phyloP scores from a whole-genome alignment of 2,329 filamentous ascomycete genomes.

The Coleophoma crateriformis region DNA sequence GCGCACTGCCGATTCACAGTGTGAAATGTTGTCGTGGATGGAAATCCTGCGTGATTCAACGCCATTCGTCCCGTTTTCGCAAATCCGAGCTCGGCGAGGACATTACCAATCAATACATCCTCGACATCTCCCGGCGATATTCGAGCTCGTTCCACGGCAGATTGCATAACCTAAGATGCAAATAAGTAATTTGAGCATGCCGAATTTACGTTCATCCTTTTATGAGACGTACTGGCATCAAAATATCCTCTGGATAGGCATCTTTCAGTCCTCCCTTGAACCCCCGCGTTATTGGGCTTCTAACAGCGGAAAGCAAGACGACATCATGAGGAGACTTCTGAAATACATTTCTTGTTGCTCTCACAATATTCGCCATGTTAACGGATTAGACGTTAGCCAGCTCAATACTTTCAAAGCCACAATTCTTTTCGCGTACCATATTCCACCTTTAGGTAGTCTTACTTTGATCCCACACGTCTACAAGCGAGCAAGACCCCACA shows the following conservation, averaged over 20 bases:
- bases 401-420: too few species aligned
- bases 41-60: conserved; percentile 56
- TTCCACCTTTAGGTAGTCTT: too few species aligned
- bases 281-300: conserved; percentile 59
- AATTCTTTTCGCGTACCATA: too few species aligned
- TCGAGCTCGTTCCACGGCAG: conserved; percentile 54
- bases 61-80: conserved; percentile 65
- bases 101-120: conserved; percentile 60
- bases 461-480: too few species aligned
- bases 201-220: too few species aligned
- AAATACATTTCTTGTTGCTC: conserved; percentile 6
- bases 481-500: too few species aligned
- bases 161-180: conserved; percentile 24
- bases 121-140: conserved; percentile 55
- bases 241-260: conserved; percentile 62
- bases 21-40: conserved; percentile 54
- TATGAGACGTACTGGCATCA: conserved; percentile 34
- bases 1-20: conserved; percentile 64
- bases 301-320: conserved; percentile 60
- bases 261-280: conserved; percentile 63
- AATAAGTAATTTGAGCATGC: background rate
- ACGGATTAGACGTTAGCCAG: too few species aligned
- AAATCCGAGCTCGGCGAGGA: conserved; percentile 61
- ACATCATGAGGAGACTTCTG: conserved; percentile 56
- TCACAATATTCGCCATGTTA: conserved; percentile 8